phyloP scores from a whole-genome alignment of 805 yeast genomes.

The Henningerozyma blattae region DNA sequence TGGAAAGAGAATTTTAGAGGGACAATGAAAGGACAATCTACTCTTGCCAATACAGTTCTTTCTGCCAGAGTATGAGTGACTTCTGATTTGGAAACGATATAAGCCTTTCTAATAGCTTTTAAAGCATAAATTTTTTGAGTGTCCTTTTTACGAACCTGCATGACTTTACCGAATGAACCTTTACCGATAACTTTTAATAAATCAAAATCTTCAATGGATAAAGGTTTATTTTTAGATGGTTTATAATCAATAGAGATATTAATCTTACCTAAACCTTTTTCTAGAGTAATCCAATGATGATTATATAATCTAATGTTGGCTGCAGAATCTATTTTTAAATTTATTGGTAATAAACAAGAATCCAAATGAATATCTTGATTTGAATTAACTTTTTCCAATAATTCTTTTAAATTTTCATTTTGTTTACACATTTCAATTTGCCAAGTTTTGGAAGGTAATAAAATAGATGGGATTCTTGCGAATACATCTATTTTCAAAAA shows the following conservation, averaged over 20 bases:
- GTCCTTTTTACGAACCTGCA: constrained; percentile 94
- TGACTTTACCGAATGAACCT: constrained; percentile 95
- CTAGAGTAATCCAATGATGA: constrained; percentile 41
- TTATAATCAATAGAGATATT: constrained; percentile 55
- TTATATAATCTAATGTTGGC: constrained; percentile 45
- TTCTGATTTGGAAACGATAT: constrained; percentile 84
- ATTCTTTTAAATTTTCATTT: constrained; percentile 12
- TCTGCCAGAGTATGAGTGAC: constrained; percentile 94
- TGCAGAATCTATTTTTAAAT: constrained; percentile 35
- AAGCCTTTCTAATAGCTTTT: constrained; percentile 85
- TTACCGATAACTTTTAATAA: constrained; percentile 89
- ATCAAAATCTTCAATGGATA: constrained; percentile 83
- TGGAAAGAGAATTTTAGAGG: constrained; percentile 93
- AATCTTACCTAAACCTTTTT: constrained; percentile 35
- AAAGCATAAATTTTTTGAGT: constrained; percentile 88
- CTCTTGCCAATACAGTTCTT: constrained; percentile 83
- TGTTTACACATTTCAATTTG: constrained; percentile 14
- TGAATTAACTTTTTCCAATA: constrained; percentile 24
- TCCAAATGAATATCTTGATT: constrained; percentile 65
- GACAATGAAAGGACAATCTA: constrained; percentile 87
- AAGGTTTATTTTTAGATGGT: constrained; percentile 49
- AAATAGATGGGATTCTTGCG: constrained; percentile 57
- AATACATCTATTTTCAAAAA: constrained; percentile 64
- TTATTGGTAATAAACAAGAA: constrained; percentile 47
- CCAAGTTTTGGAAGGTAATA: constrained; percentile 31